A percentile compares a stretch with the other conserved stretches of the same genome.
Conservation (phyloP, 768 basidiomycete species). For the Suillus sp. region DNA sequence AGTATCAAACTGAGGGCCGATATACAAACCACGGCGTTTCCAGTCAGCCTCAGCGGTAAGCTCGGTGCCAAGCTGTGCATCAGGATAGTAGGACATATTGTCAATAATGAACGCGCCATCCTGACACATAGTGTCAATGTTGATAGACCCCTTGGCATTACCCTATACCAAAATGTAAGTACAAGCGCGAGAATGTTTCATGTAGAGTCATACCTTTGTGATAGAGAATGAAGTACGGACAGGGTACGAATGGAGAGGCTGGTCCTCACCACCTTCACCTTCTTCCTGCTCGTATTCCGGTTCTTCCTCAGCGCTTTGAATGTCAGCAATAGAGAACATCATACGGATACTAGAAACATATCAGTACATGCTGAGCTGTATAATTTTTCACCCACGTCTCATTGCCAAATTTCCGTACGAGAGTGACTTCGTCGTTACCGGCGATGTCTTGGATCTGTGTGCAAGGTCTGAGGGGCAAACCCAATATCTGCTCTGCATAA, state of each 20-base stretch:
- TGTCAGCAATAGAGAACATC: slow-evolving; percentile 92
- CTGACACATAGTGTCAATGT: slow-evolving; percentile 76
- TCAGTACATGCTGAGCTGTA: neutral
- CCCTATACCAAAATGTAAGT: slow-evolving; percentile 36
- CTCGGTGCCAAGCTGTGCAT: slow-evolving; percentile 69
- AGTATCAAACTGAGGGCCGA: slow-evolving; percentile 93
- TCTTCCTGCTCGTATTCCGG: slow-evolving; percentile 42
- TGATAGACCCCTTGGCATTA: slow-evolving; percentile 63
- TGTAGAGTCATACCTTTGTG: slow-evolving; percentile 62
- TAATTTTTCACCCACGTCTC: slow-evolving; percentile 64
- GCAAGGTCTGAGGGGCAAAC: slow-evolving; percentile 1
- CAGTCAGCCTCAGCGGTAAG: slow-evolving; percentile 90
- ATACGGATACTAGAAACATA: slow-evolving; percentile 67
- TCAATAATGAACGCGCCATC: slow-evolving; percentile 84
- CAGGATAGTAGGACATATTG: slow-evolving; percentile 84
- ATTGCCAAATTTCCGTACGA: slow-evolving; percentile 86
- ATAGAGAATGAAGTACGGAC: slow-evolving; percentile 81
- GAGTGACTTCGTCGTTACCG: slow-evolving; percentile 79
- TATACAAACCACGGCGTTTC: slow-evolving; percentile 88
- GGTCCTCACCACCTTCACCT: slow-evolving; percentile 35
- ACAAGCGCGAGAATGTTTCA: neutral
- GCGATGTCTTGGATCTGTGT: slow-evolving; percentile 65
- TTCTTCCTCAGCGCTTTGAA: slow-evolving; percentile 53
- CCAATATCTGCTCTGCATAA: neutral
- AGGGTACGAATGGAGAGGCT: slow-evolving; percentile 52